Percentiles rank a stretch among this genome's conserved stretches.
Conservation (phyloP, 1,284 basidiomycete species). For the Abortiporus biennis region DNA sequence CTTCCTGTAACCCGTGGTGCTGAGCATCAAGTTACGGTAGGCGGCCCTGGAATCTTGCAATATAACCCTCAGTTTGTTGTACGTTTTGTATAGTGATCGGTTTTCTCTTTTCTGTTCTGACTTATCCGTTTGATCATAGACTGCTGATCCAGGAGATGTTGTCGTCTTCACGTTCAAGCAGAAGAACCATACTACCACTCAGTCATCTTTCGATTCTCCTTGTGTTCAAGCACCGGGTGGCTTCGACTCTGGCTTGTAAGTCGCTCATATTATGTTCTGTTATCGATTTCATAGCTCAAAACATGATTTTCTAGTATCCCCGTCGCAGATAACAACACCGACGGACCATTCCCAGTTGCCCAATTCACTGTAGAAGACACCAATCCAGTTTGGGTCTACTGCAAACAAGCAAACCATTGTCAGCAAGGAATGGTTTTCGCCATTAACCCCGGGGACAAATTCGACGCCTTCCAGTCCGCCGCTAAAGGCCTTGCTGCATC, state of each 20-base stretch:
- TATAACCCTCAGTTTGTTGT: slow-evolving; percentile 43
- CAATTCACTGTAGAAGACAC: slow-evolving; percentile 36
- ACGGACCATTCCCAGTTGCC: slow-evolving; percentile 38
- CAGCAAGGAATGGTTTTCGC: slow-evolving; percentile 60
- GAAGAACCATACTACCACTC: slow-evolving; percentile 61
- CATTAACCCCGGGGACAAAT: slow-evolving; percentile 49
- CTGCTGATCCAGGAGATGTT: slow-evolving; percentile 39
- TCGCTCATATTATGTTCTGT: slow-evolving; percentile 7
- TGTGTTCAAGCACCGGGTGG: slow-evolving; percentile 37
- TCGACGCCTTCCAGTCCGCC: slow-evolving; percentile 45
- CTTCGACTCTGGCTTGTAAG: slow-evolving; percentile 57
- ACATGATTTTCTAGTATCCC: slow-evolving; percentile 34
- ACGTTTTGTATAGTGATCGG: slow-evolving; percentile 19
- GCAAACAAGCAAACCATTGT: slow-evolving; percentile 38
- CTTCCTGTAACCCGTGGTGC: slow-evolving; percentile 26
- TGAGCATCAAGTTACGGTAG: slow-evolving; percentile 43
- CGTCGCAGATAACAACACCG: slow-evolving; percentile 38
- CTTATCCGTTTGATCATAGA: slow-evolving; percentile 31
- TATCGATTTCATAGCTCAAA: not conserved
- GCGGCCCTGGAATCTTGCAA: slow-evolving; percentile 38
- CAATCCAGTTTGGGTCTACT: slow-evolving; percentile 57
- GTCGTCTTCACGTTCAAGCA: slow-evolving; percentile 51
- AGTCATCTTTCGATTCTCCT: slow-evolving; percentile 47
- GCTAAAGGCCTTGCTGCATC: slow-evolving; percentile 32
- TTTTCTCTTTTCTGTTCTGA: not conserved